These are phyloP conservation scores for Corchorus capsularis DNA, from an alignment of 345 rosid genomes.

Conservation along the genomic window DNA sequence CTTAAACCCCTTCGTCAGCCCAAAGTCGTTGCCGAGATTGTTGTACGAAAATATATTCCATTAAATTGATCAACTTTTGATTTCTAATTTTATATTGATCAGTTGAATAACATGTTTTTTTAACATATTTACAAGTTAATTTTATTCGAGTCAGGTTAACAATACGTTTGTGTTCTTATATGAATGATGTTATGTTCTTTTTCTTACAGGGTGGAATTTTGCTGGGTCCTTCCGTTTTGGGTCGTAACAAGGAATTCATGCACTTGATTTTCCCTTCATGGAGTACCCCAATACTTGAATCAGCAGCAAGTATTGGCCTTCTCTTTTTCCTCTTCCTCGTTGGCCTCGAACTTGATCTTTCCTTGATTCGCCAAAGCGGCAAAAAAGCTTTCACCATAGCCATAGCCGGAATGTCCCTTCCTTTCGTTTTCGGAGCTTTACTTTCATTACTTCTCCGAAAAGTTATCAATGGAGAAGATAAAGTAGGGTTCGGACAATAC, in stretches of 20 bases:
- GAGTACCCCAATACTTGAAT: slow-evolving; percentile 54
- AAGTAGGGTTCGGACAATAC: slow-evolving; percentile 42
- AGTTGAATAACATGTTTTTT: neutral
- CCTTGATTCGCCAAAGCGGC: slow-evolving; percentile 41
- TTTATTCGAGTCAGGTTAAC: neutral
- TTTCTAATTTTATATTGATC: neutral
- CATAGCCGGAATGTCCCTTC: slow-evolving; percentile 56
- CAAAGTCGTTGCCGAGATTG: slow-evolving; percentile 44
- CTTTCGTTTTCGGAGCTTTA: slow-evolving; percentile 49
- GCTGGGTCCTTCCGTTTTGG: slow-evolving; percentile 61
- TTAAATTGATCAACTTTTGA: too few relatives aligned
- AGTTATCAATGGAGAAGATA: slow-evolving; percentile 36
- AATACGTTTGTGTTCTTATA: too few relatives aligned
- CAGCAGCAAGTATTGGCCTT: slow-evolving; percentile 61
- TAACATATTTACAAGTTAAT: neutral
- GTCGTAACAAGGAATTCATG: slow-evolving; percentile 44
- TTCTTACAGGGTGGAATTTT: slow-evolving; percentile 50
- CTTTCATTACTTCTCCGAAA: slow-evolving; percentile 44
- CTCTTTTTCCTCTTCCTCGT: slow-evolving; percentile 63
- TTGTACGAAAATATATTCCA: slow-evolving; percentile 20
- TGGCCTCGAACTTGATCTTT: slow-evolving; percentile 63
- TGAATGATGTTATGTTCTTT: neutral
- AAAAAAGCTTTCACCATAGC: slow-evolving; percentile 49
- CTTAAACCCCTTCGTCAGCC: slow-evolving; percentile 46
- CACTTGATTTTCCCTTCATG: slow-evolving; percentile 50